Conservation (phyloP, 148 eudicot species). For the Rhododendron vialii region DNA sequence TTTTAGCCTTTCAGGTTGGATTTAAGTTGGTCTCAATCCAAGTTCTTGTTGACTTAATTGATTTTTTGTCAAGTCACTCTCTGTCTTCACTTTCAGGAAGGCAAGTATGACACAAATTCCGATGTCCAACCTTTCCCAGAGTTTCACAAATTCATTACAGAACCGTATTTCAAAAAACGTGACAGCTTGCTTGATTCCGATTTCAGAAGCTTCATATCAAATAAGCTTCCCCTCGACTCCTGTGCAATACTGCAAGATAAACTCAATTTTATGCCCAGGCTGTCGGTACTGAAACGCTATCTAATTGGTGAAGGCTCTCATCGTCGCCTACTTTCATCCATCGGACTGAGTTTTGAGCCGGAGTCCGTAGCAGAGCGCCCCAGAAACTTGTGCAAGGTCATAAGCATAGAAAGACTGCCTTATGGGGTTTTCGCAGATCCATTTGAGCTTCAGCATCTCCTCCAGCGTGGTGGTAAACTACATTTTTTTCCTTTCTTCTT, state of each 20-base stretch:
- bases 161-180: conserved; percentile 42
- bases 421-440: conserved; percentile 89
- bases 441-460: conserved; percentile 79
- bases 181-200: conserved; percentile 36
- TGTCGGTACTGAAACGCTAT: conserved; percentile 33
- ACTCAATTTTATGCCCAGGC: conserved; percentile 12
- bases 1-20: not conserved
- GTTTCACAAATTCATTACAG: conserved; percentile 39
- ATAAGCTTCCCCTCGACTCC: conserved; percentile 27
- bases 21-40: not conserved
- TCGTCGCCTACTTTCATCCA: not conserved
- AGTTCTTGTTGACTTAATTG: not conserved
- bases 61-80: not conserved
- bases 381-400: conserved; percentile 42
- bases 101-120: conserved; percentile 5
- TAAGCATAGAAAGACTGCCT: conserved; percentile 71
- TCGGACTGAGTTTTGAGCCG: conserved; percentile 44
- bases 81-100: conserved; percentile 6
- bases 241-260: conserved; percentile 18
- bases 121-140: conserved; percentile 12
- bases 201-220: conserved; percentile 35
- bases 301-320: conserved; percentile 92
- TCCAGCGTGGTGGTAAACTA: conserved; percentile 62
- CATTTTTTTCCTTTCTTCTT: conserved; percentile 6
- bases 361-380: conserved; percentile 27